Evolutionary conservation across 139 green algal genomes (phyloP).

Genomic region (Chara braunii): DNA sequence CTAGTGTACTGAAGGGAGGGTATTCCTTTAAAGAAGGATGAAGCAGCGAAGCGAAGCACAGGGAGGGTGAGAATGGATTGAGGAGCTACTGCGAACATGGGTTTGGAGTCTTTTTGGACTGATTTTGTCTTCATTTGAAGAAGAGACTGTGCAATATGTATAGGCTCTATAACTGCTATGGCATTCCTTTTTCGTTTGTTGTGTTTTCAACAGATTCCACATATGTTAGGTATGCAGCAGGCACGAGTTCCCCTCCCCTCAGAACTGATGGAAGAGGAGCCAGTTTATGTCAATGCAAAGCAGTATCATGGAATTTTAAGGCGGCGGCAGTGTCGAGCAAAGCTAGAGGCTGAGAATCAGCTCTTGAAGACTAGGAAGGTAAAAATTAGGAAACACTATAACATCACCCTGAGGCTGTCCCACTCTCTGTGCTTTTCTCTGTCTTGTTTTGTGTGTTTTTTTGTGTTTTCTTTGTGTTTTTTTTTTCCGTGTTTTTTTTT

Average conservation of each 20-base stretch:
- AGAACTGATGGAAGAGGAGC: conserved; percentile 43
- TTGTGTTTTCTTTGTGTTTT: neutral
- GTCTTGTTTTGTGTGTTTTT: neutral
- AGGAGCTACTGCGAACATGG: too few species aligned
- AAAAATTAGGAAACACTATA: too few species aligned
- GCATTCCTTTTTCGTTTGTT: too few species aligned
- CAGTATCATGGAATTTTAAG: conserved; percentile 65
- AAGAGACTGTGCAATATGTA: too few species aligned
- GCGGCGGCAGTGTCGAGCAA: conserved; percentile 50
- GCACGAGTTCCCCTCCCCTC: conserved; percentile 36
- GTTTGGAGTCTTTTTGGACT: too few species aligned
- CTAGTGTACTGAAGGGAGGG: too few species aligned
- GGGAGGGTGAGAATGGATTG: too few species aligned
- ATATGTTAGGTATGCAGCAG: conserved; percentile 32
- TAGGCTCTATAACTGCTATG: too few species aligned
- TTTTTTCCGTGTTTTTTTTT: neutral
- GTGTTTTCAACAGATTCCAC: too few species aligned
- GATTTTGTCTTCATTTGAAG: too few species aligned
- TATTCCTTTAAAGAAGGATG: too few species aligned
- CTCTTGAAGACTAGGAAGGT: conserved; percentile 51
- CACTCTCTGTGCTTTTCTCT: neutral
- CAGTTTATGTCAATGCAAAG: conserved; percentile 72
- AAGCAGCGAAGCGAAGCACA: too few species aligned
- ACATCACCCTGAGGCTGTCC: neutral
- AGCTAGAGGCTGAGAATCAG: conserved; percentile 55